Percentiles rank a stretch among this genome's conserved stretches.
These are phyloP conservation scores for Cubamyces sp. DNA, from an alignment of 768 basidiomycete genomes.

Conservation along the genomic window DNA sequence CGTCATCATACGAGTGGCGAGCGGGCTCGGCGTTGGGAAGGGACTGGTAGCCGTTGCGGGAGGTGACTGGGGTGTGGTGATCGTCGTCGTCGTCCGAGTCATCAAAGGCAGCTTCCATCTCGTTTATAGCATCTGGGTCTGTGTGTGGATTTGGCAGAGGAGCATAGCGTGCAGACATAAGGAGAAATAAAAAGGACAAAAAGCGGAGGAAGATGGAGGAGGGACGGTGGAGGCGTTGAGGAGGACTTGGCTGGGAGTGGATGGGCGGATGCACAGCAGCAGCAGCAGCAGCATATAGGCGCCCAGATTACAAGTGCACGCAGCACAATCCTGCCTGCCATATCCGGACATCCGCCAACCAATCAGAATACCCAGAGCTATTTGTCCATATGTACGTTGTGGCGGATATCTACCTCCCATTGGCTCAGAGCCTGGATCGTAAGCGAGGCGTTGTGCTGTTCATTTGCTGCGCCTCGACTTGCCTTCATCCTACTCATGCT, in stretches of 20 bases:
- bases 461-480: not conserved
- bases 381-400: slow-evolving; percentile 23
- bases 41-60: slow-evolving; percentile 31
- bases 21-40: slow-evolving; percentile 26
- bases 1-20: slow-evolving; percentile 29
- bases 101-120: slow-evolving; percentile 89
- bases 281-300: not conserved
- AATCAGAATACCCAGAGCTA: slow-evolving; percentile 1
- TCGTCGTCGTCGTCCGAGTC: slow-evolving; percentile 74
- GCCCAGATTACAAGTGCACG: slow-evolving; percentile 7
- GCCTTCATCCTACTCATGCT: not conserved
- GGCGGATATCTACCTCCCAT: slow-evolving; percentile 8
- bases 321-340: not conserved
- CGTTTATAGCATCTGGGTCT: slow-evolving; percentile 51
- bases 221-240: slow-evolving; percentile 1
- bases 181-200: not conserved
- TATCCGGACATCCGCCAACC: slow-evolving; percentile 9
- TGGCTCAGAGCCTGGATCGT: slow-evolving; percentile 12
- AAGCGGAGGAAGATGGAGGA: not conserved
- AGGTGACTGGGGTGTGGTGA: slow-evolving; percentile 42
- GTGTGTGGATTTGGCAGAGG: slow-evolving; percentile 63
- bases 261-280: not conserved
- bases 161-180: slow-evolving; percentile 62
- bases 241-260: not conserved
- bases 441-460: not conserved